Base-by-base conservation (phyloP, 2,329 filamentous ascomycete genomes). In the Trichoderma sp. region DNA sequence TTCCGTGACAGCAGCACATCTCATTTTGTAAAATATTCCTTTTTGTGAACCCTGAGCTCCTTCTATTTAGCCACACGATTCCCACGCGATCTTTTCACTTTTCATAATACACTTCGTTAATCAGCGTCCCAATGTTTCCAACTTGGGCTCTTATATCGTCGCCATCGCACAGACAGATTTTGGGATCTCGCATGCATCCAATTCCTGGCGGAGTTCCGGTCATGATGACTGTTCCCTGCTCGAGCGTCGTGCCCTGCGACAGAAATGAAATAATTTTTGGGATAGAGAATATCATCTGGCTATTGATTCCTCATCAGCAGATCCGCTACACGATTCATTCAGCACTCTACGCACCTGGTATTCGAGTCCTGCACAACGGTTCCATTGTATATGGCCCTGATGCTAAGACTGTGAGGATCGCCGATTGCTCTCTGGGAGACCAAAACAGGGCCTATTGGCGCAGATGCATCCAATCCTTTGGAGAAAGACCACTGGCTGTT, bases 221-320 rank as follows among this genome's bases (percentile, higher is more conserved):
- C 57, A 59, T 59, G n/a, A 59, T 16, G 13, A 59, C 19, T 6
- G 57, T 59, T 24, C 57, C 57, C 16, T 35, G 57, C 33, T 59
- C 57, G 6, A 59, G 57, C 4, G 57, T 59, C 16, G 57, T 59
- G 10, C 57, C 57, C 10, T 59, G 57, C 5, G 33, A 59, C 10
- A 59, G 13, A 10, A 59, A 59, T 1, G 57, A 59, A 40, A 59
- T 40, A 2, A 35, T 40, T 16, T 43, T 59, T 59, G 21, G 21
- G 7, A 40, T 40, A 5, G 40, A 43, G 40, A 43, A 43, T 43
- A 43, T 43, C 40, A 43, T 43, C 19, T 43, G 40, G 5, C 40
- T 43, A 43, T 43, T n/a, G n/a, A 4, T 40, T 43, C 40, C 19
- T 3, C 40, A 43, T 43, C 40, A 43, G 40, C 3, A 43, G 6